phyloP scores from a whole-genome alignment of 208 protist species.

The Phytomonas francai region DNA sequence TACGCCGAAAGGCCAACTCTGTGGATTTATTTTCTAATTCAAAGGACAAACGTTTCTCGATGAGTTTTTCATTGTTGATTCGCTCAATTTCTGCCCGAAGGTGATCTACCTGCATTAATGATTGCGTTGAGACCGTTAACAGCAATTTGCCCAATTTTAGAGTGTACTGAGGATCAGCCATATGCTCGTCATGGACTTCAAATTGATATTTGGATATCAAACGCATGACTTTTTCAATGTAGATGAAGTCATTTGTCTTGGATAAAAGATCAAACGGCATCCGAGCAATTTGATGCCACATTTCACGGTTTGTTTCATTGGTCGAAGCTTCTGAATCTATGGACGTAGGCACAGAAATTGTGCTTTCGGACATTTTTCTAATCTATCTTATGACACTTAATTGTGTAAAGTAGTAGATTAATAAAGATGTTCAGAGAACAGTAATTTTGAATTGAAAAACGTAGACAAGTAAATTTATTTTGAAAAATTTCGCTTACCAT shows the following conservation, averaged over 20 bases:
- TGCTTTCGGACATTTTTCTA: conserved; percentile 1
- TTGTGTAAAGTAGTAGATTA: conserved; percentile 7
- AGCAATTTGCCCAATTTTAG: conserved; percentile 43
- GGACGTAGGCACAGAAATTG: background rate
- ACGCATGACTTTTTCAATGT: conserved; percentile 55
- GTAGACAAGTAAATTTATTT: background rate
- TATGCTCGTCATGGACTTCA: conserved; percentile 40
- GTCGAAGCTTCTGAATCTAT: background rate
- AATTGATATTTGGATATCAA: conserved; percentile 46
- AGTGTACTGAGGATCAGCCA: conserved; percentile 50
- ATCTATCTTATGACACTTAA: conserved; percentile 10
- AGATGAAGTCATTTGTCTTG: conserved; percentile 33
- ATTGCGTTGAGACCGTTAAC: conserved; percentile 46
- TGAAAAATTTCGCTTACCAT: background rate
- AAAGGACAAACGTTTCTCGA: conserved; percentile 8
- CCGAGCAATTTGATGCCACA: conserved; percentile 59
- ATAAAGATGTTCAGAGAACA: background rate
- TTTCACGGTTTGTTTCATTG: conserved; percentile 16
- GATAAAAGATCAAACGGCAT: conserved; percentile 74
- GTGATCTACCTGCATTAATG: conserved; percentile 19
- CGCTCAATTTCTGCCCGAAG: conserved; percentile 16
- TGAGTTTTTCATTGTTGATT: conserved; percentile 14
- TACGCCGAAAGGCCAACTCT: background rate
- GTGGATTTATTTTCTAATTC: background rate
- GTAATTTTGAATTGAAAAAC: background rate